Evolutionary conservation across 2,329 filamentous ascomycete genomes (phyloP).

Genomic region (Scleromitrula shiraiana): DNA sequence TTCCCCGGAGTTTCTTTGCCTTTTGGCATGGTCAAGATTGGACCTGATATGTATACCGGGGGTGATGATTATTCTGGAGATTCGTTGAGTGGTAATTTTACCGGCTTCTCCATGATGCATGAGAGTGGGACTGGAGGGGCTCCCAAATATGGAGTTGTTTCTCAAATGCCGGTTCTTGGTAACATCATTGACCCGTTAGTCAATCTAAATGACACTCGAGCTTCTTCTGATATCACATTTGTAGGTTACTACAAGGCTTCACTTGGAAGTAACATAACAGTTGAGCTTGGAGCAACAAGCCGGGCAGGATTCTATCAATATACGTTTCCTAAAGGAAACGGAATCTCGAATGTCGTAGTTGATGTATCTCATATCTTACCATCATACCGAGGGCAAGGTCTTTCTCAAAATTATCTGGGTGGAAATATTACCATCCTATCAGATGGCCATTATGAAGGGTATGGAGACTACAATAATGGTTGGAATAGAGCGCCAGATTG

Average conservation of each 20-base stretch:
- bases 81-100: constrained; percentile 41
- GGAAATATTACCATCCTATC: constrained; percentile 46
- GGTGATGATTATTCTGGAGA: constrained; percentile 45
- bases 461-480: constrained; percentile 56
- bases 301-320: constrained; percentile 54
- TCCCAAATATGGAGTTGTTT: constrained; percentile 59
- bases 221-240: constrained; percentile 39
- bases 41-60: constrained; percentile 32
- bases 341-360: constrained; percentile 39
- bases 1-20: constrained; percentile 15
- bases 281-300: constrained; percentile 48
- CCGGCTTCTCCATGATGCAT: constrained; percentile 55
- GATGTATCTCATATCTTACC: constrained; percentile 58
- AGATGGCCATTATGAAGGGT: constrained; percentile 48
- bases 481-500: constrained; percentile 58
- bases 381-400: constrained; percentile 49
- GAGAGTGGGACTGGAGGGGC: constrained; percentile 60
- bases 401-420: constrained; percentile 52
- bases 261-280: constrained; percentile 45
- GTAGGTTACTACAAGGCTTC: constrained; percentile 55
- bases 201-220: constrained; percentile 46
- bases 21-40: constrained; percentile 16
- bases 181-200: constrained; percentile 44
- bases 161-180: constrained; percentile 47
- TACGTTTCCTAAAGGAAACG: constrained; percentile 39